Evolutionary conservation across 768 basidiomycete genomes (phyloP).

Genomic region (Rhodosporidiobolus sp.): DNA sequence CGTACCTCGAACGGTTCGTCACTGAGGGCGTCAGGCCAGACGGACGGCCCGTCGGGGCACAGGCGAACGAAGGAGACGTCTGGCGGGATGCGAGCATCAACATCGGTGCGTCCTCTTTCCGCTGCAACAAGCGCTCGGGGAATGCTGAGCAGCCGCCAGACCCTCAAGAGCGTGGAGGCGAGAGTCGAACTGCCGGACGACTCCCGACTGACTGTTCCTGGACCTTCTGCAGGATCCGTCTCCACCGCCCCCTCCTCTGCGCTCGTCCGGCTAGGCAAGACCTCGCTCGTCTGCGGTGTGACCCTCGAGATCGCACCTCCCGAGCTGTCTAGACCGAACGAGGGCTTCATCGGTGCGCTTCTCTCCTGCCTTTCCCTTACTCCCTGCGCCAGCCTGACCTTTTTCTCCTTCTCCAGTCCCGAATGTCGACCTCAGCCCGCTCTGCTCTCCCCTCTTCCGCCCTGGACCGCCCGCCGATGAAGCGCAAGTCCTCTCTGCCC

Average conservation of each 20-base stretch:
- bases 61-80: not conserved
- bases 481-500: slow-evolving; percentile 82
- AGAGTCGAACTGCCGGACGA: too few relatives aligned
- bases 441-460: slow-evolving; percentile 90
- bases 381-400: not conserved
- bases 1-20: slow-evolving; percentile 83
- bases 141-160: too few relatives aligned
- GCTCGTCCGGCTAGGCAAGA: slow-evolving; percentile 82
- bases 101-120: slow-evolving; percentile 59
- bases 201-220: not conserved
- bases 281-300: slow-evolving; percentile 93
- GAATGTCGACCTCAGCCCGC: slow-evolving; percentile 86
- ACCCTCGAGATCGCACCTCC: slow-evolving; percentile 94
- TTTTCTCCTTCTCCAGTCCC: slow-evolving; percentile 61
- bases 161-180: too few relatives aligned
- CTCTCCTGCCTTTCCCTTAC: not conserved
- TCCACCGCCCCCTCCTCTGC: slow-evolving; percentile 91
- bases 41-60: slow-evolving; percentile 60
- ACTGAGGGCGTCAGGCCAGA: slow-evolving; percentile 75
- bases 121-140: not conserved
- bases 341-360: slow-evolving; percentile 75
- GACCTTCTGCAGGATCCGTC: slow-evolving; percentile 68
- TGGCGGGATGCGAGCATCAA: slow-evolving; percentile 78
- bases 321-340: slow-evolving; percentile 66
- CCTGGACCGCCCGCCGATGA: slow-evolving; percentile 93